Percentiles rank a stretch among this genome's conserved stretches.
Conservation (phyloP, 1,284 basidiomycete species). For the Coniferiporia sulphurascens region DNA sequence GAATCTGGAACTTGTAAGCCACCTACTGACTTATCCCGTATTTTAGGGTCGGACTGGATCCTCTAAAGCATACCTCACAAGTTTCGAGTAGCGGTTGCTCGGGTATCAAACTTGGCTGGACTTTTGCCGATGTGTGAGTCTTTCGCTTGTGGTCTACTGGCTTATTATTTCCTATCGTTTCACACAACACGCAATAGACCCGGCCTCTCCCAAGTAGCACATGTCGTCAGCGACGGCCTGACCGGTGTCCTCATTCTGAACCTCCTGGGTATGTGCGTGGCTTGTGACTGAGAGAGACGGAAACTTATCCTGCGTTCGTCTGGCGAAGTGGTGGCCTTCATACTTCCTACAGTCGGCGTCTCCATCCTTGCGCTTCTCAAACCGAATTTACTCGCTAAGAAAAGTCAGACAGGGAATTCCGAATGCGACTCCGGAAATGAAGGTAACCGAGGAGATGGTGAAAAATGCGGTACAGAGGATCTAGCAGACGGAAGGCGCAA, state of each 20-base stretch:
- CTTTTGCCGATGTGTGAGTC: conserved; percentile 10
- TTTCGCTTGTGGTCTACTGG: not conserved
- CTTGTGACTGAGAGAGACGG: not conserved
- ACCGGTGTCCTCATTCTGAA: conserved; percentile 1
- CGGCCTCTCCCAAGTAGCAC: not conserved
- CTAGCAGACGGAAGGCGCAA: not conserved
- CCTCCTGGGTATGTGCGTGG: not conserved
- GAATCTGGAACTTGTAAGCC: no score
- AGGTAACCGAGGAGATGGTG: not conserved
- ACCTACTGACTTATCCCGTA: not conserved
- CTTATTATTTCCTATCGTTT: not conserved
- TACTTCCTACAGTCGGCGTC: not conserved
- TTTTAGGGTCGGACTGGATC: conserved; percentile 1
- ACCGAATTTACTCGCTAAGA: not conserved
- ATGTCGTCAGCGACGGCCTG: not conserved
- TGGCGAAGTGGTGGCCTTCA: not conserved
- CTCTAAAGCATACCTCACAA: not conserved
- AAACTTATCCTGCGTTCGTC: not conserved
- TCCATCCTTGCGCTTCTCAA: not conserved
- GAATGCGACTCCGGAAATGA: not conserved
- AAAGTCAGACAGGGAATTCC: not conserved
- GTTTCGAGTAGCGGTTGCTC: conserved; percentile 2
- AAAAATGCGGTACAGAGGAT: not conserved
- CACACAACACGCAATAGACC: not conserved
- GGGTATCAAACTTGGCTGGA: conserved; percentile 6